Percentiles rank a stretch among this genome's conserved stretches.
Evolutionary conservation across 2,329 filamentous ascomycete genomes (phyloP).

Genomic region (Fusarium siculi): DNA sequence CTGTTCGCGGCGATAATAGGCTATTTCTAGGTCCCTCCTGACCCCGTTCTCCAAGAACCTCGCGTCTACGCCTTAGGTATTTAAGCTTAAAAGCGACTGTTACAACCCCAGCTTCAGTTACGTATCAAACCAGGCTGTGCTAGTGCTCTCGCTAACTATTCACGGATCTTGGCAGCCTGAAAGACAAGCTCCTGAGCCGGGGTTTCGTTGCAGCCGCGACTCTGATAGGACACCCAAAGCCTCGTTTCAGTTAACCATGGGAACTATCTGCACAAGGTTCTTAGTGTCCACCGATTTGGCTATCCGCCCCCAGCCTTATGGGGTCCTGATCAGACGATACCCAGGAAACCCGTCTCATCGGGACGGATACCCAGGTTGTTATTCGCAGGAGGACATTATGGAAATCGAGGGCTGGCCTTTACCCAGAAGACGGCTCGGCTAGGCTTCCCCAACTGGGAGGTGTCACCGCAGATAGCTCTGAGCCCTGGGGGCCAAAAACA

Average conservation of each 20-base stretch:
- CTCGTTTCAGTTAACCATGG: background rate
- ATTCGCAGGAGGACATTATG: background rate
- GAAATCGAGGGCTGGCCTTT: background rate
- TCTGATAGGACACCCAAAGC: background rate
- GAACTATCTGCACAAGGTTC: background rate
- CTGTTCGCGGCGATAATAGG: no score
- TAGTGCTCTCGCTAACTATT: background rate
- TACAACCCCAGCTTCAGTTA: background rate
- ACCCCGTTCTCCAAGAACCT: fast-evolving
- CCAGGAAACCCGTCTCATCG: background rate
- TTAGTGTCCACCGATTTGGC: background rate
- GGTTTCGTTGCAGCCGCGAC: background rate
- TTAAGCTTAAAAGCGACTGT: no score
- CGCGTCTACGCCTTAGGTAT: no score
- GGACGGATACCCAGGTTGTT: no score
- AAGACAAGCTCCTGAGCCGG: background rate
- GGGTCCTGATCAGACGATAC: background rate
- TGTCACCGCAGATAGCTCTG: background rate
- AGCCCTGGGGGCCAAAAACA: background rate
- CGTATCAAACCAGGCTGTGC: background rate
- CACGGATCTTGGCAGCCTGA: background rate
- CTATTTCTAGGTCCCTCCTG: no score
- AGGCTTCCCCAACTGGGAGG: background rate
- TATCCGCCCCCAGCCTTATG: background rate
- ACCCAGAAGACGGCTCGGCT: background rate